Base-by-base conservation (phyloP, 2,329 filamentous ascomycete species). In the Juglanconis oblonga region DNA sequence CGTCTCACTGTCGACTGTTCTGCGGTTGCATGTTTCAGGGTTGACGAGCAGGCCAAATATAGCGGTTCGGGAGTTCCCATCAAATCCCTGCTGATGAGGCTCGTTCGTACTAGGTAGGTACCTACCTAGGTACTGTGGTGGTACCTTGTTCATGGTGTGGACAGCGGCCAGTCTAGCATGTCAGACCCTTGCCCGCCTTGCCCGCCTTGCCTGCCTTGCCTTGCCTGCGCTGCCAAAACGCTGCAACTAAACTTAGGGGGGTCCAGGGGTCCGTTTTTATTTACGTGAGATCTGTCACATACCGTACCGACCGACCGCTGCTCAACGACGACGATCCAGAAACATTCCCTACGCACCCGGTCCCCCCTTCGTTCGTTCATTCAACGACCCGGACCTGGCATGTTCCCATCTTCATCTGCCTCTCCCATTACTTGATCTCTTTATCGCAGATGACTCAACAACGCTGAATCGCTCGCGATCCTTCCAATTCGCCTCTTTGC, bases 211-310 rank as follows among this genome's bases (percentile, higher is more conserved):
- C 17, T 24, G 47, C 47, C 31, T 33, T 24, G 47, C 49, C 49
- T 33, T 52, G 33, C 49, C 9, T n/a, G 38, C 49, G 33, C 33
- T 24, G 17, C 33, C 38, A 52, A 52, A 52, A 52, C 49, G 49
- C 33, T 36, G 49, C 49, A 33, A 52, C 49, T 52, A 38, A 52
- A 52, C 49, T 17, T 32, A 24, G n/a, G 33, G 49, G 33, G 24
- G n/a, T n/a, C 36, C 49, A 32, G 2, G 17, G 17, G 17, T 24
- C 17, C 17, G 17, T 52, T 32, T 52, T 38, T 52, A 32, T 32
- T n/a, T 50, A 38, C 10, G 49, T 52, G 49, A 52, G 49, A 52
- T 52, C 49, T 52, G 49, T 52, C 49, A 52, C 49, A 8, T n/a
- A n/a, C n/a, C n/a, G n/a, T 40, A 8, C 36, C 36, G 36, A 32